Conservation (phyloP, 2,329 filamentous ascomycete species). For the Aspergillus pseudoglaucus region DNA sequence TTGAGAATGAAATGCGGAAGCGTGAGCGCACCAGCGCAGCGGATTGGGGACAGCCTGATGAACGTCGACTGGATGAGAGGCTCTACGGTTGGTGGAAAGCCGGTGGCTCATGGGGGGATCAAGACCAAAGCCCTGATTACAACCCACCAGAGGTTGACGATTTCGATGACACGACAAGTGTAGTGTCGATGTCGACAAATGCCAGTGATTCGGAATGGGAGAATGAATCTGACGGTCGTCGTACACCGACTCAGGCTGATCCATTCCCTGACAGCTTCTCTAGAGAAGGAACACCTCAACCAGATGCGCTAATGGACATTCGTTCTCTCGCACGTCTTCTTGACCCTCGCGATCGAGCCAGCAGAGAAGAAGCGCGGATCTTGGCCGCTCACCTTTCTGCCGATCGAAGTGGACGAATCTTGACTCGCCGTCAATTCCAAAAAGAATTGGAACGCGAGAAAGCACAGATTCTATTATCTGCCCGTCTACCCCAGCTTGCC, state of each 20-base stretch:
- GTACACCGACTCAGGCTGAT: constrained; percentile 67
- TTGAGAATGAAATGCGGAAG: constrained; percentile 71
- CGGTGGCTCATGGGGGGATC: constrained; percentile 77
- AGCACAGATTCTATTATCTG: constrained; percentile 58
- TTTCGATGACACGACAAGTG: constrained; percentile 70
- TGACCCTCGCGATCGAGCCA: constrained; percentile 69
- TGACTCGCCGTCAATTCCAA: constrained; percentile 76
- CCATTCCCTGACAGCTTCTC: constrained; percentile 47
- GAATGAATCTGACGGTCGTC: constrained; percentile 44
- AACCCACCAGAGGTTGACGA: constrained; percentile 45
- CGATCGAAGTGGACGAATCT: constrained; percentile 49
- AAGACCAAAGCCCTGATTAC: constrained; percentile 77
- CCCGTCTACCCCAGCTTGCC: constrained; percentile 26
- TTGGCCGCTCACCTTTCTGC: constrained; percentile 73
- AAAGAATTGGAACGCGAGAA: constrained; percentile 63
- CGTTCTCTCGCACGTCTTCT: constrained; percentile 71
- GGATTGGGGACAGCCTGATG: constrained; percentile 44
- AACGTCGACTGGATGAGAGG: constrained; percentile 63
- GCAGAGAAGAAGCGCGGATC: constrained; percentile 72
- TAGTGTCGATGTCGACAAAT: constrained; percentile 58
- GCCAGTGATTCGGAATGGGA: constrained; percentile 47
- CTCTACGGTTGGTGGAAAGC: constrained; percentile 80
- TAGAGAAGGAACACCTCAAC: constrained; percentile 46
- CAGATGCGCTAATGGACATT: constrained; percentile 59
- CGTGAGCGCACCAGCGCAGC: constrained; percentile 44